Evolutionary conservation across 1,284 basidiomycete species (phyloP).

Genomic region (Leccinum griseonigrum): DNA sequence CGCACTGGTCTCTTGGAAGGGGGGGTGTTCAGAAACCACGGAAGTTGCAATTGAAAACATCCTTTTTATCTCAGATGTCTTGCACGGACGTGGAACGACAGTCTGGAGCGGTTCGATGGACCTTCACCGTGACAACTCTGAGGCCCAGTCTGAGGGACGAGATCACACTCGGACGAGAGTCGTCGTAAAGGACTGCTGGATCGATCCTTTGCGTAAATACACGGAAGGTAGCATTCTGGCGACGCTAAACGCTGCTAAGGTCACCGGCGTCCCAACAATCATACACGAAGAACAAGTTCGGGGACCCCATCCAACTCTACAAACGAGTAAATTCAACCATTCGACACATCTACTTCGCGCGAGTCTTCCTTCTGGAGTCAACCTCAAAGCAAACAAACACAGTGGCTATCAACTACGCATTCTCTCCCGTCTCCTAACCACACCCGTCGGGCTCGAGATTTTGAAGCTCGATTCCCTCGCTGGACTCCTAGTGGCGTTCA

Average conservation of each 20-base stretch:
- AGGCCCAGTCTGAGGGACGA: not conserved
- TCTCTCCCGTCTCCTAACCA: not conserved
- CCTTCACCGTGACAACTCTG: not conserved
- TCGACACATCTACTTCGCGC: not conserved
- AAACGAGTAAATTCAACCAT: not conserved
- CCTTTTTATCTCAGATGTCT: not conserved
- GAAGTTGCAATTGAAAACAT: not conserved
- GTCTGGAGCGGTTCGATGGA: not conserved
- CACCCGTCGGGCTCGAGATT: not conserved
- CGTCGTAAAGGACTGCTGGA: not conserved
- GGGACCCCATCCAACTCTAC: not conserved
- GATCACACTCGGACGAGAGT: not conserved
- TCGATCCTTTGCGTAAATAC: not conserved
- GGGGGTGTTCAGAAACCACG: not conserved
- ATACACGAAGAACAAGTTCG: not conserved
- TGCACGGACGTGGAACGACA: not conserved
- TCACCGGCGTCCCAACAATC: not conserved
- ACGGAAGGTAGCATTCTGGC: not conserved
- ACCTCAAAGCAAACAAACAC: not conserved
- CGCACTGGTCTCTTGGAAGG: not conserved
- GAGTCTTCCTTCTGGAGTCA: not conserved
- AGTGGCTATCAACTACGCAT: not conserved
- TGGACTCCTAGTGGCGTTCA: not conserved
- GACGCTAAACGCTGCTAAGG: not conserved
- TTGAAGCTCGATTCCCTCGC: not conserved